Conservation (phyloP, 2,329 filamentous ascomycete species). For the Penicillium oxalicum region DNA sequence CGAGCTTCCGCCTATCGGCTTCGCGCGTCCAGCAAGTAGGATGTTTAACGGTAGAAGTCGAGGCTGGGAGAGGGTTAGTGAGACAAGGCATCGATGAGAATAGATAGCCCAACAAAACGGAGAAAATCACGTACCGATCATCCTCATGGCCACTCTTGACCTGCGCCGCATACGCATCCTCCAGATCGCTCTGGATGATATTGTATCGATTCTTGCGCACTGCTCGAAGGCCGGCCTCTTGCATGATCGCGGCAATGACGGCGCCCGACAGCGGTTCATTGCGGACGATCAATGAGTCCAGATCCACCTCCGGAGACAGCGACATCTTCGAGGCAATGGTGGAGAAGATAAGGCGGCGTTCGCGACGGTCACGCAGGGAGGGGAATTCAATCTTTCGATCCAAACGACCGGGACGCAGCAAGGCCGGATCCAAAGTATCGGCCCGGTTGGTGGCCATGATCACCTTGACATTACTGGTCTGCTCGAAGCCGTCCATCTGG, state of each 20-base stretch:
- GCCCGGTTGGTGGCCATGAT: slow-evolving; percentile 99
- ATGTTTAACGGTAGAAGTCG: slow-evolving; percentile 71
- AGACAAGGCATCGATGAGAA: neutral
- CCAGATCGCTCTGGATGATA: slow-evolving; percentile 93
- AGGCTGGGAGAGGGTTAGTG: slow-evolving; percentile 62
- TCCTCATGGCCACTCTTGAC: slow-evolving; percentile 76
- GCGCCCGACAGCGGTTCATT: slow-evolving; percentile 94
- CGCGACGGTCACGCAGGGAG: slow-evolving; percentile 84
- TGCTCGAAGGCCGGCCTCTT: slow-evolving; percentile 89
- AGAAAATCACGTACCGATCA: slow-evolving; percentile 46
- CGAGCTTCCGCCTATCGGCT: slow-evolving; percentile 20
- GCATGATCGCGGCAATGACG: slow-evolving; percentile 98
- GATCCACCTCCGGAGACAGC: slow-evolving; percentile 87
- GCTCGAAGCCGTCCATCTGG: slow-evolving; percentile 99
- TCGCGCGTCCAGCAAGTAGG: slow-evolving; percentile 1
- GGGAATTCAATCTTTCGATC: slow-evolving; percentile 99
- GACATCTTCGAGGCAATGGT: slow-evolving; percentile 99
- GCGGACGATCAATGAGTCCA: slow-evolving; percentile 91
- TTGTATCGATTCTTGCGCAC: slow-evolving; percentile 98
- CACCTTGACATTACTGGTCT: slow-evolving; percentile 98
- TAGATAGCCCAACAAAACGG: neutral
- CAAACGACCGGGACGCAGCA: slow-evolving; percentile 88
- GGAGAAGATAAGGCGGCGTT: slow-evolving; percentile 91
- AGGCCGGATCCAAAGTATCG: slow-evolving; percentile 89
- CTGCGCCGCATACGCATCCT: slow-evolving; percentile 94